Evolutionary conservation across 495 filamentous ascomycete species (phyloP), one percentile per base, ranked within the genome.

Genomic region (Penicillium tannophilum): DNA sequence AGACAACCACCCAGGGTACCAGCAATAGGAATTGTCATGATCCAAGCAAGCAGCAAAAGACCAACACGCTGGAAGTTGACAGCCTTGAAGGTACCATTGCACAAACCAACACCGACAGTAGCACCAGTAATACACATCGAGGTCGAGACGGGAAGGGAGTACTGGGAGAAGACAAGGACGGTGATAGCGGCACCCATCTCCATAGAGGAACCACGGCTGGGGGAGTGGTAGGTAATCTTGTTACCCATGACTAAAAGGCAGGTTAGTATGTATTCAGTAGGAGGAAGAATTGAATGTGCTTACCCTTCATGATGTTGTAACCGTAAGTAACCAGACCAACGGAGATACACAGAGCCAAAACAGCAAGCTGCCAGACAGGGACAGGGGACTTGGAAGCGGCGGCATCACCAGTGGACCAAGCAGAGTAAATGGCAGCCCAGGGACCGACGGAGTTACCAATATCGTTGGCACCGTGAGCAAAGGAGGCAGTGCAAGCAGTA

Each of bases 401-500:
- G 0, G 80, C 74, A 24, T 71, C 67, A 19, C 80, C 83, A 11
- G 81, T 85, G 4, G 73, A 69, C 88, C 88, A 93, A 61, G 86
- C 79, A 24, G 76, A 69, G 78, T 85, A 92, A 68, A 90, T 84
- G 49, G 83, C 86, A 36, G 88, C 83, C 72, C 82, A 89, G 28
- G 88, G 88, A 11, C 89, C 89, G 61, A 91, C 84, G 14, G 89
- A 88, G 76, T 91, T 91, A 45, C 85, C 79, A 58, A 92, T 83
- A 68, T 92, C 90, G 71, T 93, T 93, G 64, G 89, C 86, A 52
- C 90, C 90, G 74, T 93, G 90, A 3, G 89, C 85, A 55, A 93
- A 90, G 2, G 88, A 90, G 6, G 87, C 85, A 24, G 88, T 90
- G 71, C 83, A 84, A 51, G 90, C 90, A 17, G 88, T 91, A 45